phyloP scores from a whole-genome alignment of 1,284 basidiomycete genomes.

The Mycosarcoma mackinlayi region DNA sequence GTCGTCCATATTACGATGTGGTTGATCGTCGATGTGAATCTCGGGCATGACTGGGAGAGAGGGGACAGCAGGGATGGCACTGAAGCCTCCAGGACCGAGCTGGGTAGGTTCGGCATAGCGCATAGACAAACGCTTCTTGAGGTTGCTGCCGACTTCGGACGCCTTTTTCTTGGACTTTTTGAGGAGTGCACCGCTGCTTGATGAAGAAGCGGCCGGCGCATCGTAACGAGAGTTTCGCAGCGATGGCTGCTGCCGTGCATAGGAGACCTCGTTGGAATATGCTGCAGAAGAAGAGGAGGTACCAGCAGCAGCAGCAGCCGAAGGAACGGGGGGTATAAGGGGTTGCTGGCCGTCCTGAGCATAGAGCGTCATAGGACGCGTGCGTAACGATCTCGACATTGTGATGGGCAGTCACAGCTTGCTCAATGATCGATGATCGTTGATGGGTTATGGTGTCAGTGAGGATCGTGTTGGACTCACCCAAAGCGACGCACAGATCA shows the following conservation, averaged over 20 bases:
- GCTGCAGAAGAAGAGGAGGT: slow-evolving; percentile 10
- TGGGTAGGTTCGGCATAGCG: slow-evolving; percentile 64
- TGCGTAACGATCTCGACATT: slow-evolving; percentile 65
- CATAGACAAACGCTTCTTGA: slow-evolving; percentile 66
- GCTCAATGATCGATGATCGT: neutral
- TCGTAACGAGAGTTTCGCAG: slow-evolving; percentile 10
- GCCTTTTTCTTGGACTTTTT: slow-evolving; percentile 55
- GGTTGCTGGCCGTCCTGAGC: slow-evolving; percentile 41
- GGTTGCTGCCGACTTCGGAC: slow-evolving; percentile 60
- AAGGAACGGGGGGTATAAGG: slow-evolving; percentile 21
- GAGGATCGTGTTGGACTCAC: slow-evolving; percentile 2
- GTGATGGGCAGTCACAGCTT: neutral
- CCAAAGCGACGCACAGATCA: slow-evolving; percentile 6
- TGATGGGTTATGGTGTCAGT: neutral
- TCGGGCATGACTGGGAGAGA: slow-evolving; percentile 43
- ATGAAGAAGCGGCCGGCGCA: slow-evolving; percentile 1
- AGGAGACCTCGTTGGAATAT: slow-evolving; percentile 11
- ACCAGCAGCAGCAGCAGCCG: neutral
- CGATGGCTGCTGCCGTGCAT: slow-evolving; percentile 7
- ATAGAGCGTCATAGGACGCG: slow-evolving; percentile 66
- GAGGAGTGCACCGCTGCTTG: slow-evolving; percentile 12
- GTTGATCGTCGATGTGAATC: slow-evolving; percentile 27
- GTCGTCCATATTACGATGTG: slow-evolving; percentile 12
- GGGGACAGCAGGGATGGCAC: slow-evolving; percentile 41
- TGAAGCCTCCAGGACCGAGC: slow-evolving; percentile 55